Base-by-base conservation (phyloP, 495 filamentous ascomycete species). In the Hypoxylon lenormandii region DNA sequence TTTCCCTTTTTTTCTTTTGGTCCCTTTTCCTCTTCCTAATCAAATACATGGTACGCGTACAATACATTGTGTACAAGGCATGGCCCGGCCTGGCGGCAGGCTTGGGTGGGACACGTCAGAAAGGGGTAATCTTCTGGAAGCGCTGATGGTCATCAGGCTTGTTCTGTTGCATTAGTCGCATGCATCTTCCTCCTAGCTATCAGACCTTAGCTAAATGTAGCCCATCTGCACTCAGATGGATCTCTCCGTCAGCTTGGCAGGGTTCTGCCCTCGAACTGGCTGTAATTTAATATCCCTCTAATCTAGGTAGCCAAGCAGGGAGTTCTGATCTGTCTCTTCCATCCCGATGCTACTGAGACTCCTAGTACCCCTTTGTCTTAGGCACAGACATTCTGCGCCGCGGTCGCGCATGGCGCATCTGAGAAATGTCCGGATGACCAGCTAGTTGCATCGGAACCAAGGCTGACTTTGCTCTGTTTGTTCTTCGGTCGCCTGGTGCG, bases 381-480 rank as follows among this genome's bases (percentile, higher is more conserved):
- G 37, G 23, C 30, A 55, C 45, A 13, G 55, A 33, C 19, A 38
- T 21, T 7, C 60, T 57, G 67, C 36, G 60, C 61, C 67, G 50
- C 55, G 33, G 21, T 13, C 23, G 19, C 51, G 61, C 67, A 70
- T 60, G 37, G 40, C 18, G 50, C n/a, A 55, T 16, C 47, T 15
- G 37, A 59, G 58, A 42, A 48, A 15, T 33, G 40, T 36, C 46
- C 63, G 40, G 63, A 48, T 66, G 63, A 66, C 63, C 63, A 58
- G 10, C 46, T 15, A 28, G 46, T 21, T 46, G 26, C 48, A 8
- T 54, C 33, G 0, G 26, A 16, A 33, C 60, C 60, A 30, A 60
- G 59, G 60, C 43, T 33, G 66, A 54, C 59, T 54, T 51, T 19
- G 46, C 28, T 28, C 12, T 48, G 19, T 47, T 47, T 36, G 23